Percentiles rank a stretch among this genome's conserved stretches.
These are phyloP conservation scores for Chaetomium sp. DNA, from an alignment of 2,329 filamentous ascomycete genomes.

Conservation along the genomic window DNA sequence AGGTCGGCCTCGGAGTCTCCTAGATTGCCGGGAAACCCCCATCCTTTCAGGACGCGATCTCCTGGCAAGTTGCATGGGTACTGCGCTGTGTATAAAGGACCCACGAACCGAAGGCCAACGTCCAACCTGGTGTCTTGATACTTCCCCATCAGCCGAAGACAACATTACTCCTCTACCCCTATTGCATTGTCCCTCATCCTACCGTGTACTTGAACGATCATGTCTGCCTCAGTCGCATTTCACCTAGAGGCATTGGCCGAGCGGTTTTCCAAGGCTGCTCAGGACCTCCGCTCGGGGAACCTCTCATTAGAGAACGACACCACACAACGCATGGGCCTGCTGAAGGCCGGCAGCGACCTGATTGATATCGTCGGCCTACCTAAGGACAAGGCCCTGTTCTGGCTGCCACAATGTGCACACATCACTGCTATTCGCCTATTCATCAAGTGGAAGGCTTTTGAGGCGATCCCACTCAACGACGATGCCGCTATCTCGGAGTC, in stretches of 20 bases:
- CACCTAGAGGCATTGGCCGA: not conserved
- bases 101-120: too few species aligned
- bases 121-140: too few species aligned
- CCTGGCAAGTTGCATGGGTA: too few species aligned
- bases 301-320: not conserved
- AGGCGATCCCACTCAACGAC: conserved; percentile 24
- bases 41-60: too few species aligned
- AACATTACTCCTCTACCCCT: not conserved
- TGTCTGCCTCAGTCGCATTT: conserved; percentile 1
- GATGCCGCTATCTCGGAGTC: conserved; percentile 24
- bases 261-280: not conserved
- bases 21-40: too few species aligned
- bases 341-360: conserved; percentile 8
- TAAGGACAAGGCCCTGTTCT: conserved; percentile 13
- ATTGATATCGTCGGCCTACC: conserved; percentile 13
- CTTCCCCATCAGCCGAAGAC: too few species aligned
- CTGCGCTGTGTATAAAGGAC: too few species aligned
- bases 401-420: conserved; percentile 7
- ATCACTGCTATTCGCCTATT: conserved; percentile 26
- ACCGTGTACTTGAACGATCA: not conserved
- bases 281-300: not conserved
- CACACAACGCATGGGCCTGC: not conserved
- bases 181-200: not conserved
- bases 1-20: too few species aligned
- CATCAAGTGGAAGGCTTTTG: conserved; percentile 29